phyloP scores from a whole-genome alignment of 179 eudicot species.

The Carnegiea gigantea region DNA sequence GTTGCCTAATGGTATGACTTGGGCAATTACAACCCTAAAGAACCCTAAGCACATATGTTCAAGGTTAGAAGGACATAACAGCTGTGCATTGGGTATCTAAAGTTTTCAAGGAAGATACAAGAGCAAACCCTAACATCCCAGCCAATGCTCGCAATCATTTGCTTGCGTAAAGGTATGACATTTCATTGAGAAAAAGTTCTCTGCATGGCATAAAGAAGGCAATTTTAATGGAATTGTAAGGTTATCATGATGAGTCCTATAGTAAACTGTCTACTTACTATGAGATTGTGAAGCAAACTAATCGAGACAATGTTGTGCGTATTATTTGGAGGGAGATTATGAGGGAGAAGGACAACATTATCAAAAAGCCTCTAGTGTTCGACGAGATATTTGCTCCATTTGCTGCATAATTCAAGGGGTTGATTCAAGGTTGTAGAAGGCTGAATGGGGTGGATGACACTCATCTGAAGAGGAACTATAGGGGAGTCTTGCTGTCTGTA shows the following conservation, averaged over 20 bases:
- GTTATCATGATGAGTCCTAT: neutral
- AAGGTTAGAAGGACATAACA: neutral
- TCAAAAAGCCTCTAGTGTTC: neutral
- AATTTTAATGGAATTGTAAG: neutral
- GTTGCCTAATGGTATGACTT: no score
- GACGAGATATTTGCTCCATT: no score
- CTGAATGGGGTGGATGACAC: neutral
- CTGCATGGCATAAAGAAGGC: neutral
- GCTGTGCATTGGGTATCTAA: neutral
- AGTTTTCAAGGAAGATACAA: neutral
- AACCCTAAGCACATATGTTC: neutral
- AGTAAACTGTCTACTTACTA: no score
- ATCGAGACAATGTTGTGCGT: neutral
- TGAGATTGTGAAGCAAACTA: no score
- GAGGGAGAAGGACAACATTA: no score
- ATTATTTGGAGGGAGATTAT: neutral
- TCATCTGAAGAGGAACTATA: neutral
- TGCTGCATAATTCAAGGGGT: neutral
- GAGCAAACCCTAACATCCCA: neutral
- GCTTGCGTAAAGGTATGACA: neutral
- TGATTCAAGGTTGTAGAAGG: no score
- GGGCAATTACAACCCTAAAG: no score
- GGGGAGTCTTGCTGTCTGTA: neutral
- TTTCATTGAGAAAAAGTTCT: no score
- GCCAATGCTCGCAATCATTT: neutral